Evolutionary conservation across 345 rosid species (phyloP).

Genomic region (Melastoma malabathricum): DNA sequence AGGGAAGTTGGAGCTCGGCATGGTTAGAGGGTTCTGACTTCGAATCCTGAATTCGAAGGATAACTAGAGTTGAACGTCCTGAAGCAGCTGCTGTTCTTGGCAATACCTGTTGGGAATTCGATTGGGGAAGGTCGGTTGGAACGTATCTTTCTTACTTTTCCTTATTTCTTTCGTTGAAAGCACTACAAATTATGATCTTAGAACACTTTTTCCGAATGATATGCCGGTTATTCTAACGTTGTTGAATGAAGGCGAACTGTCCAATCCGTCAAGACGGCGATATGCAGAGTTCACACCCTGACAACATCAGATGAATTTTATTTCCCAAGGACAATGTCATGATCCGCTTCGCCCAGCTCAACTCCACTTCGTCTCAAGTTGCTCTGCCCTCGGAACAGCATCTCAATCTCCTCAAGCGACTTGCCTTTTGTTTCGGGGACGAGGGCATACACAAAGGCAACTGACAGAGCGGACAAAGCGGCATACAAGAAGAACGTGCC

Average conservation of each 20-base stretch:
- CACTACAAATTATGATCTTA: no score
- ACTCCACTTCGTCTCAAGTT: conserved; percentile 21
- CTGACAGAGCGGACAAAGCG: conserved; percentile 26
- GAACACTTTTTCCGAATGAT: no score
- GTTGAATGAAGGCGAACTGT: no score
- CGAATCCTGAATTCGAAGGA: conserved; percentile 2
- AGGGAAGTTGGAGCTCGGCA: conserved; percentile 11
- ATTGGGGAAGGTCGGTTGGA: no score
- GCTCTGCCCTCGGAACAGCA: conserved; percentile 24
- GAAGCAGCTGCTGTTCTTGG: no score
- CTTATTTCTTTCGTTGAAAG: no score
- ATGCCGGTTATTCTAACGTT: no score
- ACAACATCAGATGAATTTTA: no score
- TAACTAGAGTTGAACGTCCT: conserved; percentile 16
- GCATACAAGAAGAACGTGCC: conserved; percentile 46
- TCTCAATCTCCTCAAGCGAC: conserved; percentile 52
- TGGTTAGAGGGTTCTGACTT: conserved; percentile 7
- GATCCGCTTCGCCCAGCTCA: conserved; percentile 3
- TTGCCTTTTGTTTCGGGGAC: conserved; percentile 66
- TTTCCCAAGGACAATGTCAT: no score
- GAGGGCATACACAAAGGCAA: conserved; percentile 28
- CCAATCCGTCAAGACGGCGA: no score
- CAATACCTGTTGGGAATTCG: conserved; percentile 51
- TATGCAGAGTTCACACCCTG: no score
- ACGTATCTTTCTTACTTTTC: no score